Base-by-base conservation (phyloP, 2,329 filamentous ascomycete genomes). In the Venturia nashicola region DNA sequence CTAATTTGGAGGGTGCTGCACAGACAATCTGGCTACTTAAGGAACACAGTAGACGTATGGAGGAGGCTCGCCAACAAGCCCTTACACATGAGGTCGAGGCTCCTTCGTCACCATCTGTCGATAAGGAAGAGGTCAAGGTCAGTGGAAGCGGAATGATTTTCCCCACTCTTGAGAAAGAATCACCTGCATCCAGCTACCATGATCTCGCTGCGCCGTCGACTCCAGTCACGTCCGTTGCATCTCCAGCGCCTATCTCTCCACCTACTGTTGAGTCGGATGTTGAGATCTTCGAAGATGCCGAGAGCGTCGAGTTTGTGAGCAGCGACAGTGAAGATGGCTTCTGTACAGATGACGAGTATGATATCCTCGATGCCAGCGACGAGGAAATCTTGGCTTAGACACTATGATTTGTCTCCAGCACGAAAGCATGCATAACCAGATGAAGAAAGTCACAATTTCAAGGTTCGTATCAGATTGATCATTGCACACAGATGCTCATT, bases 341-440 rank as follows among this genome's bases (percentile, higher is more conserved):
- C 80, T 78, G 96, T 80, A 97, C 94, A 0, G 94, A 99, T 68
- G 94, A 97, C 75, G 94, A 99, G 77, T 99, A 97, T 74, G 94
- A 99, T 71, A 92, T 97, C 68, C 85, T 97, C 57, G 91, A 97
- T 77, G 93, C 91, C 54, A 96, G 90, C 65, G 93, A 97, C 69
- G 90, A 96, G 74, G 93, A 97, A 73, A 27, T 6, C 9, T 11
- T 32, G 61, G 55, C 61, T 36, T 59, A 63, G 61, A 42, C 27
- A 36, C 16, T 20, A 36, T 57, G 12, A 9, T 14, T n/a, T 57
- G 51, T 57, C 51, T 34, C 2, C 1, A n/a, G 51, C 32, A 57
- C 8, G 51, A 36, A 57, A 57, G 2, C 14, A 34, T 36, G 51
- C 51, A 57, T 7, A 27, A 57, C 11, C 14, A n/a, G 51, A 57